Conservation (phyloP, 345 rosid species). For the Euclidium syriacum region DNA sequence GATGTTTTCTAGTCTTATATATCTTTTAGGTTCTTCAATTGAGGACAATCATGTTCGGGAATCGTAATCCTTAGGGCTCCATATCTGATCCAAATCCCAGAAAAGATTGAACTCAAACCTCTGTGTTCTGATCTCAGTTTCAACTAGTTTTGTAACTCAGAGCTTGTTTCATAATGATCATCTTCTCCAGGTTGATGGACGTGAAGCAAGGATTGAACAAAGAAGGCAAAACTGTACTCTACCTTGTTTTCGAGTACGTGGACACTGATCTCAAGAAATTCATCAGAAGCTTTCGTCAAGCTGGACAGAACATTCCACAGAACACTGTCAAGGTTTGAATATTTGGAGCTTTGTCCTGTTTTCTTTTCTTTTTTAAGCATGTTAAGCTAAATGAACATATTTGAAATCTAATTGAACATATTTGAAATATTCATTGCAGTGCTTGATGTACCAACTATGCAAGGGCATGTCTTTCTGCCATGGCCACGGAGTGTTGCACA, state of each 20-base stretch:
- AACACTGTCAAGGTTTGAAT: slow-evolving; percentile 49
- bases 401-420: background rate
- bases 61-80: background rate
- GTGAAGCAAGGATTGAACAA: slow-evolving; percentile 92
- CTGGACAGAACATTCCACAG: slow-evolving; percentile 62
- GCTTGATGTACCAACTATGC: slow-evolving; percentile 95
- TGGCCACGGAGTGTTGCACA: slow-evolving; percentile 92
- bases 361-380: too few species aligned
- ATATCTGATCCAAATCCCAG: background rate
- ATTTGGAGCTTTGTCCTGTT: background rate
- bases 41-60: background rate
- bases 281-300: slow-evolving; percentile 63
- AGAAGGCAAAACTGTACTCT: slow-evolving; percentile 85
- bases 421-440: slow-evolving; percentile 34
- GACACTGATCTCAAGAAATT: slow-evolving; percentile 93
- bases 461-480: slow-evolving; percentile 98
- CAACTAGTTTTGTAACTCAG: background rate
- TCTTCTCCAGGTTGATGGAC: slow-evolving; percentile 58
- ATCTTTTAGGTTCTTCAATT: background rate
- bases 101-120: background rate
- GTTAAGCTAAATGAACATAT: too few species aligned
- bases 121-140: background rate
- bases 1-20: background rate
- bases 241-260: slow-evolving; percentile 85
- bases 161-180: background rate